Evolutionary conservation across 768 basidiomycete genomes (phyloP).

Genomic region (Cystobasidium tubakii): DNA sequence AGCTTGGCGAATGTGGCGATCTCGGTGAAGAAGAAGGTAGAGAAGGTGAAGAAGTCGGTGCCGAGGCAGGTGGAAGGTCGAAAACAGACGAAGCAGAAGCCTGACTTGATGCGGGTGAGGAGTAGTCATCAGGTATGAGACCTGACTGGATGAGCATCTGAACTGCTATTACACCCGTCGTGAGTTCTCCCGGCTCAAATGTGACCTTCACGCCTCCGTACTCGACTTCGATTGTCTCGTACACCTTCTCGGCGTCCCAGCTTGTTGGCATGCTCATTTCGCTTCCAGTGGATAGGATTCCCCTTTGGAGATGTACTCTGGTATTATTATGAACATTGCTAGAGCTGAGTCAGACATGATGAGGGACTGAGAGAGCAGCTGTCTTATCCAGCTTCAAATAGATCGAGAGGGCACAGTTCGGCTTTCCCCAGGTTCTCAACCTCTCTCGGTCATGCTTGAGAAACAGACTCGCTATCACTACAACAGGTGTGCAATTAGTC

Average conservation of each 20-base stretch:
- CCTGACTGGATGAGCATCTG: conserved; percentile 16
- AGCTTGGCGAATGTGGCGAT: not conserved
- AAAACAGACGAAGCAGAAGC: not conserved
- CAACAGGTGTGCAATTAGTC: too few species aligned
- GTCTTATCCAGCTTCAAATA: too few species aligned
- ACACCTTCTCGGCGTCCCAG: not conserved
- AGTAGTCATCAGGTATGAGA: not conserved
- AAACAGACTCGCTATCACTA: too few species aligned
- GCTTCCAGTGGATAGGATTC: too few species aligned
- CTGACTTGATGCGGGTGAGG: not conserved
- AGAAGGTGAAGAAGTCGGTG: not conserved
- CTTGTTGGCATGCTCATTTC: not conserved
- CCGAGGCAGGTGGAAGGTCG: not conserved
- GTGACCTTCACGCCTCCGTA: not conserved
- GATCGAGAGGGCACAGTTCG: too few species aligned
- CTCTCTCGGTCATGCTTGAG: too few species aligned
- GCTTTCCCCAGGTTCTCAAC: too few species aligned
- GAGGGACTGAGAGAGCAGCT: too few species aligned
- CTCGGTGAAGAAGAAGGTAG: not conserved
- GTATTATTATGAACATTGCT: too few species aligned
- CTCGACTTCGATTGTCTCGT: not conserved
- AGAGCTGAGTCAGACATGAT: too few species aligned
- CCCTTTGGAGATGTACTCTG: too few species aligned
- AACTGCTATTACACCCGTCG: not conserved
- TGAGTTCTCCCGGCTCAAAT: not conserved